Evolutionary conservation across 176 grass and related monocot genomes (phyloP).

Genomic region (Eleusine coracana): DNA sequence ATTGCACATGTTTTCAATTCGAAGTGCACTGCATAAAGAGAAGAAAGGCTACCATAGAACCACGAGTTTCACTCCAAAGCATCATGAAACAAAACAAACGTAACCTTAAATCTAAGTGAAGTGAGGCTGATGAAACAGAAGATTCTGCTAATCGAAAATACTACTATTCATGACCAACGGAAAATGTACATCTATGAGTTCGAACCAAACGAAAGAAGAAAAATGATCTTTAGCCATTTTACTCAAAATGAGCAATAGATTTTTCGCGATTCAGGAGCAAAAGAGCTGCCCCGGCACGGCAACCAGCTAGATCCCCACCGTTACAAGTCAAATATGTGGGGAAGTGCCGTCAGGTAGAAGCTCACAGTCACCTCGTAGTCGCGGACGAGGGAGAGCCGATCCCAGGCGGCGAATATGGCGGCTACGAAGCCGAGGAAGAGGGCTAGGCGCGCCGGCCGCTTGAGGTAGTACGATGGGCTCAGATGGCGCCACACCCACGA

Average conservation of each 20-base stretch:
- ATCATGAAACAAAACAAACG: not conserved
- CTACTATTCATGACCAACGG: not conserved
- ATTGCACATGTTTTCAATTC: not conserved
- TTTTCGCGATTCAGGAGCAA: not conserved
- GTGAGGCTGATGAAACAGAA: not conserved
- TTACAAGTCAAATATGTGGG: not conserved
- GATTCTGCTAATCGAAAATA: not conserved
- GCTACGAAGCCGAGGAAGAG: slow-evolving; percentile 63
- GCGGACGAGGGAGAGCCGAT: slow-evolving; percentile 54
- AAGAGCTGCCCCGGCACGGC: not conserved
- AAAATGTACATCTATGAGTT: not conserved
- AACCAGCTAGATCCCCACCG: not conserved
- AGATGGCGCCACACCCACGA: slow-evolving; percentile 58
- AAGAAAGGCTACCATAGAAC: not conserved
- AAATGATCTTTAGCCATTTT: not conserved
- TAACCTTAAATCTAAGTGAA: not conserved
- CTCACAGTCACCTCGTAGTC: slow-evolving; percentile 65
- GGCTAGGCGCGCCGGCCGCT: slow-evolving; percentile 59
- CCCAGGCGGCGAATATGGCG: slow-evolving; percentile 54
- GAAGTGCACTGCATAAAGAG: not conserved
- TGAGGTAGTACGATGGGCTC: slow-evolving; percentile 66
- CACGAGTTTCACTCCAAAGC: not conserved
- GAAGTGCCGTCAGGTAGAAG: not conserved
- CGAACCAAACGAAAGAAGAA: not conserved
- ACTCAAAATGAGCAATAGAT: not conserved